Conservation (phyloP, 305 asterid species). For the Fraxinus baroniana region DNA sequence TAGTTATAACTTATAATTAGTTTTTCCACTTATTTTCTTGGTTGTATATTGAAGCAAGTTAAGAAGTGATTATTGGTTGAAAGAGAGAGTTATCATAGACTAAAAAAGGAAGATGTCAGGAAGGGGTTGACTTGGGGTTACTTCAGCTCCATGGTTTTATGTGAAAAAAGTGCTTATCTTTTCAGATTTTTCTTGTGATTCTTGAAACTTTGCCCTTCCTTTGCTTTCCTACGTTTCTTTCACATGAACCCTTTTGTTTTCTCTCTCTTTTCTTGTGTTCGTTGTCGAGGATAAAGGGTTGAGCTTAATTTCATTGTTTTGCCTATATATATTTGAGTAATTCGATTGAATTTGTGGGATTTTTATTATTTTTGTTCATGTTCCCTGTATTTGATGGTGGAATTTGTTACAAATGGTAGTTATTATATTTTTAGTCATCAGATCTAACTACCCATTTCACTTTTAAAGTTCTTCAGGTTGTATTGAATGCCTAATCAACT, state of each 20-base stretch:
- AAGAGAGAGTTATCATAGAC: constrained; percentile 38
- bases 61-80: constrained; percentile 48
- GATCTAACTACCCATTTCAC: constrained; percentile 46
- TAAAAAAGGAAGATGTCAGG: constrained; percentile 34
- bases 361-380: constrained; percentile 11
- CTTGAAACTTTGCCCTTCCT: constrained; percentile 32
- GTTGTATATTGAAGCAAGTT: constrained; percentile 25
- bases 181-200: constrained; percentile 77
- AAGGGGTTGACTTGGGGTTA: constrained; percentile 58
- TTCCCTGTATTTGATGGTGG: constrained; percentile 18
- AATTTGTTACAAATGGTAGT: constrained; percentile 40
- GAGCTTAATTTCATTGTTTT: constrained; percentile 25
- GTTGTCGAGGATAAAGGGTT: constrained; percentile 23
- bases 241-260: constrained; percentile 33
- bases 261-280: constrained; percentile 37
- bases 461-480: constrained; percentile 23
- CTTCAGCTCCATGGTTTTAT: constrained; percentile 80
- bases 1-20: constrained; percentile 14
- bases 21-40: constrained; percentile 23
- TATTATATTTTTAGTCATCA: constrained; percentile 35
- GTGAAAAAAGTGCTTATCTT: constrained; percentile 41
- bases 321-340: constrained; percentile 26
- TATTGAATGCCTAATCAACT: constrained; percentile 20
- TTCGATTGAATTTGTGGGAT: constrained; percentile 39
- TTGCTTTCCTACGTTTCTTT: constrained; percentile 38